Evolutionary conservation across 208 protist genomes (phyloP).

Genomic region (Herpetomonas muscarum): DNA sequence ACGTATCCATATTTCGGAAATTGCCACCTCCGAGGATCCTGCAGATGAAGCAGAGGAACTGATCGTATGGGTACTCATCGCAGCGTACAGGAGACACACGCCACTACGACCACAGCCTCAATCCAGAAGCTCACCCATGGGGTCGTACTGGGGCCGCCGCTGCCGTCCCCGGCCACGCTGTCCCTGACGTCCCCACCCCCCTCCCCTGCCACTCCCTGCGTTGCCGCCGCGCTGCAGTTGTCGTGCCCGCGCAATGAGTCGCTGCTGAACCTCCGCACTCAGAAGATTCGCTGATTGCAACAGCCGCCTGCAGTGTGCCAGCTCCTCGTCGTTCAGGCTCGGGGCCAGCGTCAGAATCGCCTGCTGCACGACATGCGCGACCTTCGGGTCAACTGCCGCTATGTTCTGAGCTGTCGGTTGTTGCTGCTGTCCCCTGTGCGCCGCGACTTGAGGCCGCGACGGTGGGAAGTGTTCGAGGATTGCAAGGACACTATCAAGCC

Average conservation of each 20-base stretch:
- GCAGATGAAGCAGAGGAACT: too few relatives aligned
- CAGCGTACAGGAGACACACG: too few relatives aligned
- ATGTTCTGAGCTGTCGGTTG: background rate
- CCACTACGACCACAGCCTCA: background rate
- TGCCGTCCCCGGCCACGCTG: background rate
- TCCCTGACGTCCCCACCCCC: background rate
- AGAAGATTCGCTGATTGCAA: slow-evolving; percentile 27
- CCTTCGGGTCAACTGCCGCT: slow-evolving; percentile 19
- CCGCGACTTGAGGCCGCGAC: background rate
- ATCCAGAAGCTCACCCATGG: slow-evolving; percentile 26
- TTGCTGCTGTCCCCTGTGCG: background rate
- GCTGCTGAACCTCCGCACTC: slow-evolving; percentile 35
- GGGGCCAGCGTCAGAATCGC: slow-evolving; percentile 44
- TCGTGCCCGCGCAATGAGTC: slow-evolving; percentile 9
- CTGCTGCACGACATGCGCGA: slow-evolving; percentile 36
- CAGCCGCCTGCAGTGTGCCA: slow-evolving; percentile 29
- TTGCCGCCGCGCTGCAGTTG: background rate
- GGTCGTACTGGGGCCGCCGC: slow-evolving; percentile 9
- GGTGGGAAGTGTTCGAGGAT: slow-evolving; percentile 39
- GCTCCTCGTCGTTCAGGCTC: slow-evolving; percentile 54
- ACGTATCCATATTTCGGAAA: too few relatives aligned
- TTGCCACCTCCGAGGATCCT: too few relatives aligned
- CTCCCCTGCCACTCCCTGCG: background rate
- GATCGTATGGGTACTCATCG: too few relatives aligned
- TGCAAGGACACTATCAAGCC: slow-evolving; percentile 23